Percentiles rank a stretch among this genome's conserved stretches.
These are phyloP conservation scores for Argentina anserina DNA, from an alignment of 306 rosid genomes.

Conservation along the genomic window DNA sequence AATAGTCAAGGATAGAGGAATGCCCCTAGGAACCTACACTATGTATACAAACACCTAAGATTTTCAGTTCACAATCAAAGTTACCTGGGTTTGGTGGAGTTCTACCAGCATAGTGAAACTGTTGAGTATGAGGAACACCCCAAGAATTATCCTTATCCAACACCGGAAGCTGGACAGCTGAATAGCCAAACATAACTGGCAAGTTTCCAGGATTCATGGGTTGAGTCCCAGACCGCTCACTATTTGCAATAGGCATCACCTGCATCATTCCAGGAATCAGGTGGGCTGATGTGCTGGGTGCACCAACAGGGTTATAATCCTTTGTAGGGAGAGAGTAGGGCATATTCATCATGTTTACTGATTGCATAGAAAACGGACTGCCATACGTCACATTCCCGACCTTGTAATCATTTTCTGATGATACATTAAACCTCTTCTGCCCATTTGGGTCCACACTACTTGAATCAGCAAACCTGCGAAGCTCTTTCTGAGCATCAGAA, in stretches of 20 bases:
- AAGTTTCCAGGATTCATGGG: constrained; percentile 51
- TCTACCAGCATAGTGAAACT: constrained; percentile 58
- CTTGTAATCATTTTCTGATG: constrained; percentile 66
- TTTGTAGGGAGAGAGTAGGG: constrained; percentile 52
- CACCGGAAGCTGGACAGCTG: constrained; percentile 75
- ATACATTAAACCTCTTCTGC: constrained; percentile 55
- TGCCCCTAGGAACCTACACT: not conserved
- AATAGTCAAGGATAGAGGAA: not conserved
- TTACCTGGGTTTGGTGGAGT: constrained; percentile 74
- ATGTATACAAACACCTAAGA: constrained; percentile 3
- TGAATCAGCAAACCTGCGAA: constrained; percentile 41
- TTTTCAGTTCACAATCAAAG: constrained; percentile 14
- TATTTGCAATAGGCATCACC: constrained; percentile 44
- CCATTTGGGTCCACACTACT: constrained; percentile 48
- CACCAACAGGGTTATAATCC: constrained; percentile 52
- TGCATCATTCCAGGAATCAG: constrained; percentile 66
- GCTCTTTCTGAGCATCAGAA: constrained; percentile 60
- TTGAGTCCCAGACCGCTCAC: constrained; percentile 58
- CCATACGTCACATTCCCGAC: constrained; percentile 49
- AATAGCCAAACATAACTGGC: constrained; percentile 73
- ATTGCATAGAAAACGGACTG: constrained; percentile 51
- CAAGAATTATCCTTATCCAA: constrained; percentile 77
- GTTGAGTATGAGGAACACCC: constrained; percentile 80
- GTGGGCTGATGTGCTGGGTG: constrained; percentile 39
- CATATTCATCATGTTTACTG: constrained; percentile 55